phyloP scores from a whole-genome alignment of 2,329 filamentous ascomycete species.

The Xylaria polymorpha region DNA sequence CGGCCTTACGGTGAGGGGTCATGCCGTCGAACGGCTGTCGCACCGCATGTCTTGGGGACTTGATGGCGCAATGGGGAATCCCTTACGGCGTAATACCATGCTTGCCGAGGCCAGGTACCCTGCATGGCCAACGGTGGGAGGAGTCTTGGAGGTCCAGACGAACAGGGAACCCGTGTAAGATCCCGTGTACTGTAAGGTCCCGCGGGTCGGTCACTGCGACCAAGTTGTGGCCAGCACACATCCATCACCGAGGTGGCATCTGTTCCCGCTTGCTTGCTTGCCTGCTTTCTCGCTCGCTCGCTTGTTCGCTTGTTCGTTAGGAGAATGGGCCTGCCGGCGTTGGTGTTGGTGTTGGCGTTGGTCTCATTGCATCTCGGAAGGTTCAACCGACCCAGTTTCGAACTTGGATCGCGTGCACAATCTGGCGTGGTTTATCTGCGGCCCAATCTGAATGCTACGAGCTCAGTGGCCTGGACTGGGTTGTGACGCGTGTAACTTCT shows the following conservation, averaged over 20 bases:
- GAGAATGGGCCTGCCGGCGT: constrained; percentile 1
- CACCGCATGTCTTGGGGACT: constrained; percentile 34
- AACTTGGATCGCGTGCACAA: constrained; percentile 25
- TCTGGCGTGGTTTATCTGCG: constrained; percentile 26
- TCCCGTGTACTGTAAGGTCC: constrained; percentile 23
- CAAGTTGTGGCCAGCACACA: constrained; percentile 30
- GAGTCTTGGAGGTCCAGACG: constrained; percentile 25
- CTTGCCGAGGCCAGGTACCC: constrained; percentile 36
- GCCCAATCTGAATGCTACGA: constrained; percentile 27
- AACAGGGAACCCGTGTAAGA: constrained; percentile 33
- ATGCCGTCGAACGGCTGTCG: constrained; percentile 30
- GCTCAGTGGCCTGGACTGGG: constrained; percentile 18
- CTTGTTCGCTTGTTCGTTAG: constrained; percentile 17
- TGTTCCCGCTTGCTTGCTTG: constrained; percentile 19
- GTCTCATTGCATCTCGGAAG: constrained; percentile 38
- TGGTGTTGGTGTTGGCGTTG: neutral
- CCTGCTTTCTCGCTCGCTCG: neutral
- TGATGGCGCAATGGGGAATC: constrained; percentile 34
- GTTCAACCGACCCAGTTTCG: constrained; percentile 34
- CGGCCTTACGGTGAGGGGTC: constrained; percentile 40
- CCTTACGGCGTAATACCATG: constrained; percentile 30
- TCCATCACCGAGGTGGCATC: constrained; percentile 37
- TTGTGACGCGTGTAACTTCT: constrained; percentile 29
- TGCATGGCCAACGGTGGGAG: constrained; percentile 31
- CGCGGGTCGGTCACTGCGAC: constrained; percentile 36